A percentile compares a stretch with the other conserved stretches of the same genome.
These are phyloP conservation scores for Chalciporus piperatus DNA, from an alignment of 768 basidiomycete species.

Conservation along the genomic window DNA sequence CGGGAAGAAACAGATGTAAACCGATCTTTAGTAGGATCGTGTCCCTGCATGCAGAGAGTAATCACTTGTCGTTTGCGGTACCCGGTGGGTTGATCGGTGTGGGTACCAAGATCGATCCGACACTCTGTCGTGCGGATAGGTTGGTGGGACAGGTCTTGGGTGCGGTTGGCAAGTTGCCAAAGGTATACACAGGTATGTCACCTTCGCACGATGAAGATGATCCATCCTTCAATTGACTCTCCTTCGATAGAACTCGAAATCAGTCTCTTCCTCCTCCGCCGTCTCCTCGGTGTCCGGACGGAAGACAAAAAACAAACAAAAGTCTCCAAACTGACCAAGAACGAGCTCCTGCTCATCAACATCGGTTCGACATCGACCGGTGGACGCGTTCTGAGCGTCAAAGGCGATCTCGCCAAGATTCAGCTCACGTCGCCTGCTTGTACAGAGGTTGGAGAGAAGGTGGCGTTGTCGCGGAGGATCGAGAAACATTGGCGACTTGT, in stretches of 20 bases:
- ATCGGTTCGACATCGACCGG: slow-evolving; percentile 98
- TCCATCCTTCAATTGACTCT: too few species aligned
- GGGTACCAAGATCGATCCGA: slow-evolving; percentile 94
- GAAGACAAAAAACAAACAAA: slow-evolving; percentile 99
- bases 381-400: slow-evolving; percentile 90
- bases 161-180: slow-evolving; percentile 89
- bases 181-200: slow-evolving; percentile 77
- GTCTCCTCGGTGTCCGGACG: slow-evolving; percentile 95
- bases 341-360: slow-evolving; percentile 93
- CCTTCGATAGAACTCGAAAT: slow-evolving; percentile 74
- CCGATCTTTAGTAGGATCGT: slow-evolving; percentile 93
- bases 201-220: too few species aligned
- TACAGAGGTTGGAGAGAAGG: slow-evolving; percentile 96
- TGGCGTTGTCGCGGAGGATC: slow-evolving; percentile 89
- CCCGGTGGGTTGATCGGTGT: slow-evolving; percentile 99
- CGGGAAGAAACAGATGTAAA: slow-evolving; percentile 86
- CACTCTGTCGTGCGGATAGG: slow-evolving; percentile 94
- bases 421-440: slow-evolving; percentile 93
- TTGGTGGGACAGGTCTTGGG: slow-evolving; percentile 96
- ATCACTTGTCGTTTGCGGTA: slow-evolving; percentile 90
- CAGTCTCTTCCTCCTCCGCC: slow-evolving; percentile 89
- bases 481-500: slow-evolving; percentile 99
- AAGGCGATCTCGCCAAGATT: slow-evolving; percentile 93
- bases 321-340: slow-evolving; percentile 86
- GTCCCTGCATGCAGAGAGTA: slow-evolving; percentile 92